Base-by-base conservation (phyloP, 225 moss, liverwort and hornwort species). In the Anthoceros angustus region DNA sequence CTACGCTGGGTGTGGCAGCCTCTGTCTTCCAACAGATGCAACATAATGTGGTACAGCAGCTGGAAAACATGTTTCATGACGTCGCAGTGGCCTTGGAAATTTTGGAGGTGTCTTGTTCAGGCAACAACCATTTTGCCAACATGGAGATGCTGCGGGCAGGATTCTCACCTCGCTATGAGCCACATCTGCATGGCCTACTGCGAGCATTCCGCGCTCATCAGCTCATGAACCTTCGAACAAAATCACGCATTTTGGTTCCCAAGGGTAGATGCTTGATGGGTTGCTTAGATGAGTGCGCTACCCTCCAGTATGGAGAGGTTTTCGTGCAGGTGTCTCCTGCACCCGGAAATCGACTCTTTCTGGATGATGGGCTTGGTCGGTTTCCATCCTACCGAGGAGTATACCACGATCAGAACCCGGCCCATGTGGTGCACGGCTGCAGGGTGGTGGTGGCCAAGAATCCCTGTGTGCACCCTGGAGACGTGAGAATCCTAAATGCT, bases 381-480 rank as follows among this genome's bases (percentile, higher is more conserved):
- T 81, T 72, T 65, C 63, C 64, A 42, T 73, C 70, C 41, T 26
- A 70, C 75, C n/a, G 70, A 70, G 43, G 80, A 76, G 70, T 21
- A 10, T 8, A 40, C 65, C 2, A 42, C 8, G 74, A 70, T n/a
- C 60, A 63, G 61, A 76, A 68, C 41, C 77, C 72, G 42, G 68
- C 74, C 64, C 39, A 41, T 63, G 80, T 84, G 41, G 79, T 92
- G 63, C 81, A 77, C 25, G 82, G 84, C 32, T 32, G 32, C 15
- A 62, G 65, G 71, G 78, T 92, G 9, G 80, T 86, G 61, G 85
- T 88, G 18, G 76, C 86, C 42, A 92, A 92, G 64, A 92, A 86
- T 67, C 88, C 92, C 63, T 92, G 86, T 70, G 71, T 85, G 24
- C 88, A 92, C 72, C 85, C 92, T 61, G 92, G 92, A 40, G 92